These are phyloP conservation scores for Erodium trifolium DNA, from an alignment of 441 rosid genomes.

Conservation along the genomic window DNA sequence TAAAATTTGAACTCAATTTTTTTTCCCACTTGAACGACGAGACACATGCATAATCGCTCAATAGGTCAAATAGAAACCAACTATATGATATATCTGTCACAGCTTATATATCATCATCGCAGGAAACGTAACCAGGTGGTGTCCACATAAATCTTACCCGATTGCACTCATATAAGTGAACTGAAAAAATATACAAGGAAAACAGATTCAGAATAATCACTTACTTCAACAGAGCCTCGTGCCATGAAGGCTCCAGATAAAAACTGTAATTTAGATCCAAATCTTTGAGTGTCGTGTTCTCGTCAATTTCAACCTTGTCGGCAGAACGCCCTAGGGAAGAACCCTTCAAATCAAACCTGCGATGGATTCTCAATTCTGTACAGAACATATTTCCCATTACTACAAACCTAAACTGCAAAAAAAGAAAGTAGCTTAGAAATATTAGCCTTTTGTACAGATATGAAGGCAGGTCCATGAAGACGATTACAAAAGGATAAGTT, in stretches of 20 bases:
- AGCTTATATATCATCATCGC: no score
- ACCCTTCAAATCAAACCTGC: slow-evolving; percentile 95
- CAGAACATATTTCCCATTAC: slow-evolving; percentile 99
- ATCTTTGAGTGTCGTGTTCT: slow-evolving; percentile 31
- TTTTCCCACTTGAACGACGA: no score
- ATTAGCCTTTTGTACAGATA: not conserved
- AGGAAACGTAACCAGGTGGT: no score
- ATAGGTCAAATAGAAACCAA: no score
- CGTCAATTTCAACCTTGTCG: slow-evolving; percentile 87
- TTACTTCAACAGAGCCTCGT: slow-evolving; percentile 67
- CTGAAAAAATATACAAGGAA: not conserved
- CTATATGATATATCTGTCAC: no score
- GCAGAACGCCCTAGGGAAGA: slow-evolving; percentile 88
- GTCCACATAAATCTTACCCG: not conserved
- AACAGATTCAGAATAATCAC: slow-evolving; percentile 19
- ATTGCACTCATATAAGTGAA: no score
- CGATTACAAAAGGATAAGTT: no score
- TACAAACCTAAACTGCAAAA: slow-evolving; percentile 86
- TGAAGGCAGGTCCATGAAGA: slow-evolving; percentile 5
- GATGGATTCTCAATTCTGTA: slow-evolving; percentile 88
- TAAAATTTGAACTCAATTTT: no score
- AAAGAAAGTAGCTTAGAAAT: slow-evolving; percentile 9
- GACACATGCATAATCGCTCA: no score
- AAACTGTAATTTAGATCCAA: no score
- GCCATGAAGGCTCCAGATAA: no score